These are phyloP conservation scores for Saccharomycopsis sp. DNA, from an alignment of 805 yeast species.

Conservation along the genomic window DNA sequence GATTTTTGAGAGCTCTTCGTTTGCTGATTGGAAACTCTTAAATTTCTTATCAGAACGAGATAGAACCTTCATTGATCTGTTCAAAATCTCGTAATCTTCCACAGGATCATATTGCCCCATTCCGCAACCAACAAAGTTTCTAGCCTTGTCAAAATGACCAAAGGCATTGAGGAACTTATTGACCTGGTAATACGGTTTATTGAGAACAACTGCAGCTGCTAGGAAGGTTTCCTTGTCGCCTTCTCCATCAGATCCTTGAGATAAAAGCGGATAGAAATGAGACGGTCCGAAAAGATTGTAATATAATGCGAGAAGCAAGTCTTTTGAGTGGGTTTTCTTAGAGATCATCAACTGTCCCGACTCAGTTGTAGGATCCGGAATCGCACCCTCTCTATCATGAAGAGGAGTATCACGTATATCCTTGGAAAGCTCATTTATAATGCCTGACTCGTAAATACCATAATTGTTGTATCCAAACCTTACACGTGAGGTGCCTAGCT, in stretches of 20 bases:
- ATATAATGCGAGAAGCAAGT: constrained; percentile 49
- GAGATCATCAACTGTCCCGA: constrained; percentile 59
- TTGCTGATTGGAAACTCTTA: constrained; percentile 11
- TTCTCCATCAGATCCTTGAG: constrained; percentile 50
- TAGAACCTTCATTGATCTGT: constrained; percentile 24
- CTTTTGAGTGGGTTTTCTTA: constrained; percentile 47
- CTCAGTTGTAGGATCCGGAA: constrained; percentile 58
- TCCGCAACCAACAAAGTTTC: constrained; percentile 35
- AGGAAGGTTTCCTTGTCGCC: constrained; percentile 58
- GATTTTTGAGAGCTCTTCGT: constrained; percentile 9
- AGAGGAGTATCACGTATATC: constrained; percentile 33
- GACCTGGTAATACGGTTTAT: constrained; percentile 53
- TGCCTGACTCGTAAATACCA: constrained; percentile 30
- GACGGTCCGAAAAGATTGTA: constrained; percentile 57
- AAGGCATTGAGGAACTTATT: constrained; percentile 49
- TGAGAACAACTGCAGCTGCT: constrained; percentile 52
- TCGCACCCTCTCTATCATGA: constrained; percentile 54
- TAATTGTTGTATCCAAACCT: constrained; percentile 35
- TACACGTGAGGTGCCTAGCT: constrained; percentile 31
- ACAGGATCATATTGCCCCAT: constrained; percentile 54
- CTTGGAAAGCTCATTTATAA: constrained; percentile 14
- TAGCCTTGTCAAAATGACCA: constrained; percentile 37
- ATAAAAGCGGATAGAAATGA: constrained; percentile 50
- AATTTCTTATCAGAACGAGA: background rate
- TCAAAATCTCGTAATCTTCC: constrained; percentile 38